Base-by-base conservation (phyloP, 768 basidiomycete genomes). In the Termitomyces sp. region DNA sequence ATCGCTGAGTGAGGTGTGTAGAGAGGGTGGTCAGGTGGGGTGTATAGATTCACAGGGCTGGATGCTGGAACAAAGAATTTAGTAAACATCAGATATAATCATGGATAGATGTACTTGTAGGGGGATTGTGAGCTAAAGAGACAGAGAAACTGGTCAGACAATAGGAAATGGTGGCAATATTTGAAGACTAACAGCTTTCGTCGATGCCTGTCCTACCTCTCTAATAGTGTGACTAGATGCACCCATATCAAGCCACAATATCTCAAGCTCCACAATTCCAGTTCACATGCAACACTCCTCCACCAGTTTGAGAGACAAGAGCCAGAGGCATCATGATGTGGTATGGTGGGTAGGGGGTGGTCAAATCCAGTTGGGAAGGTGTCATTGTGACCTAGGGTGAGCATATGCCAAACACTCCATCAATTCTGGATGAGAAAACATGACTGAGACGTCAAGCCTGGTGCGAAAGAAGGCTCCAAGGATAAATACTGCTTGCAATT, bases 211-310 rank as follows among this genome's bases (percentile, higher is more conserved):
- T 64, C 89, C 87, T 23, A 87, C 85, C 66, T 90, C 88, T 0
- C 53, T 66, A 8, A 61, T 27, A 60, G 81, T 82, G 7, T 86
- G 29, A 76, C 82, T n/a, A n/a, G 80, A 71, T 82, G 81, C 77
- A 42, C 66, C 49, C 66, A 78, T 59, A 57, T 73, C 74, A 2
- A 69, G 43, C 83, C 76, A 59, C 58, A 74, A 75, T 65, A 90
- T 76, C 3, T 87, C 89, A 1, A 89, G 63, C 68, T 92, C 90
- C 0, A 83, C 89, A 0, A 91, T 62, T 9, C 80, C 79, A 0
- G 84, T 83, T 82, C 86, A 90, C 1, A 87, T 87, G 8, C 83
- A 74, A 65, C 87, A 90, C 63, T 90, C 89, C 10, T 85, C 66
- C 50, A 81, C 79, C 6, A 78, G 77, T 6, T 83, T 79, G 1